A percentile compares a stretch with the other conserved stretches of the same genome.
phyloP scores from a whole-genome alignment of 805 yeast species.

The Kazachstania taianensis region DNA sequence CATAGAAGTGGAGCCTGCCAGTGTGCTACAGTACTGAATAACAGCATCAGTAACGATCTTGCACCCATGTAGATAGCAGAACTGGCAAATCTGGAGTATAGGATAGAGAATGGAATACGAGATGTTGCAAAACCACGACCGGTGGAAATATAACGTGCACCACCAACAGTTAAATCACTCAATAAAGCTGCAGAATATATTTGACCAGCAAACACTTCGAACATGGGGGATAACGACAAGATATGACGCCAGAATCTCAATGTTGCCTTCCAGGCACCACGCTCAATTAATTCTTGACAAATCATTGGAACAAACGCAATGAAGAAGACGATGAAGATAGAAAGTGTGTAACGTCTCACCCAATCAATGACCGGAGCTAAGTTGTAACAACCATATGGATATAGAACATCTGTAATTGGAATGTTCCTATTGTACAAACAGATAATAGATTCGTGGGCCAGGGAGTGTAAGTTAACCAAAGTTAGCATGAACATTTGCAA shows the following conservation, averaged over 20 bases:
- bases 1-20: constrained; percentile 92
- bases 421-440: constrained; percentile 59
- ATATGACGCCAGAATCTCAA: constrained; percentile 61
- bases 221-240: constrained; percentile 63
- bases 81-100: constrained; percentile 69
- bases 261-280: constrained; percentile 67
- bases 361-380: constrained; percentile 74
- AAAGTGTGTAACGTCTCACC: constrained; percentile 77
- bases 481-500: constrained; percentile 78
- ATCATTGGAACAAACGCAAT: constrained; percentile 70
- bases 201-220: constrained; percentile 76
- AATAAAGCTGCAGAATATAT: constrained; percentile 61
- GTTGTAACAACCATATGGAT: constrained; percentile 79
- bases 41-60: constrained; percentile 57
- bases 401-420: constrained; percentile 63
- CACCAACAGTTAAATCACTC: constrained; percentile 68
- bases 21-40: constrained; percentile 62
- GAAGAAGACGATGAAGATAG: constrained; percentile 84
- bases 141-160: constrained; percentile 77
- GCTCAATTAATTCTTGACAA: constrained; percentile 70
- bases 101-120: constrained; percentile 62
- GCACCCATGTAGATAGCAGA: constrained; percentile 80
- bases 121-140: constrained; percentile 83
- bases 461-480: constrained; percentile 66
- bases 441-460: constrained; percentile 58